phyloP scores from a whole-genome alignment of 208 protist species.

The Plasmodiophora brassicae region DNA sequence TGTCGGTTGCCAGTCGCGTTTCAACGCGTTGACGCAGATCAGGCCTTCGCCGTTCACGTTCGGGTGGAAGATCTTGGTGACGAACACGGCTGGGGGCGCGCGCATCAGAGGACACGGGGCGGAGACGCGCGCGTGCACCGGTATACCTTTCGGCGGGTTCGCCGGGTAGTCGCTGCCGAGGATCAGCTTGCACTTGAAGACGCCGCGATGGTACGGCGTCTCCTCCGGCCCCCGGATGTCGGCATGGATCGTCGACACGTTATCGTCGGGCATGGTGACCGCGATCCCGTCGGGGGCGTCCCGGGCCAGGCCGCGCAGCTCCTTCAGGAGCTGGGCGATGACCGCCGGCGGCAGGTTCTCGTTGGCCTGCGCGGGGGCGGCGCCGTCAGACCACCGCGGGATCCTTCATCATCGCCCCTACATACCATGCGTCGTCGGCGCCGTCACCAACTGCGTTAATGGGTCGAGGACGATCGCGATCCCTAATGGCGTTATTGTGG shows the following conservation, averaged over 20 bases:
- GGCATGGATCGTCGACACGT: slow-evolving; percentile 81
- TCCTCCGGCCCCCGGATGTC: slow-evolving; percentile 81
- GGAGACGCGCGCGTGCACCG: neutral
- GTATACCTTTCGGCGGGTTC: slow-evolving; percentile 82
- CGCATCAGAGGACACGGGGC: neutral
- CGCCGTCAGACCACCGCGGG: too few species aligned
- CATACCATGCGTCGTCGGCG: too few species aligned
- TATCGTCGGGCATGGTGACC: slow-evolving; percentile 71
- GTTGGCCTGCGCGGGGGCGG: too few species aligned
- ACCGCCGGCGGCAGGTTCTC: slow-evolving; percentile 61
- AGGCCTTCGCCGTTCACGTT: slow-evolving; percentile 93
- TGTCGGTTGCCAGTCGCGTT: slow-evolving; percentile 87
- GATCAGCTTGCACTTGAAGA: slow-evolving; percentile 80
- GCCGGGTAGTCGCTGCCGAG: slow-evolving; percentile 86
- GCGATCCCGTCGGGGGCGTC: slow-evolving; percentile 75
- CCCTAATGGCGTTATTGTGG: too few species aligned
- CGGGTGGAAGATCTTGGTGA: slow-evolving; percentile 97
- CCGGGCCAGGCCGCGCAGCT: slow-evolving; percentile 55
- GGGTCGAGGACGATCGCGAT: too few species aligned
- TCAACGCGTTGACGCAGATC: slow-evolving; percentile 98
- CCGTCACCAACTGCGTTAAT: too few species aligned
- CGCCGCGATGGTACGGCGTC: slow-evolving; percentile 88
- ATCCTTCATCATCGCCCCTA: too few species aligned
- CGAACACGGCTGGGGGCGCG: slow-evolving; percentile 77
- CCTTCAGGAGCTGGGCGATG: slow-evolving; percentile 57